phyloP scores from a whole-genome alignment of 805 yeast species.

The Starmerella tilneyi region DNA sequence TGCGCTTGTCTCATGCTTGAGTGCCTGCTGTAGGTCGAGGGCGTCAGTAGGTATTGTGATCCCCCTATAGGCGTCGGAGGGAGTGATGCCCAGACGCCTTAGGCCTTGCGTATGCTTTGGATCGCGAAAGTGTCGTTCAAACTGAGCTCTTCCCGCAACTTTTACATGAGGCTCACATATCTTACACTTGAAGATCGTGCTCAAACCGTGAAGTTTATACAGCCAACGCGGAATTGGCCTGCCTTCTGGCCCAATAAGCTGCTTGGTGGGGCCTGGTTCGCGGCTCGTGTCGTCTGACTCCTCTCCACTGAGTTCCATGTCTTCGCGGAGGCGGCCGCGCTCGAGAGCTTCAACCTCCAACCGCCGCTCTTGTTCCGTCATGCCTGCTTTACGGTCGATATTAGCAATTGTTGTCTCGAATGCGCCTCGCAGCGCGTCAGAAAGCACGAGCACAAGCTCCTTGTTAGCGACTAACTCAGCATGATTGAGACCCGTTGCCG shows the following conservation, averaged over 20 bases:
- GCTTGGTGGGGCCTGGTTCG: conserved; percentile 27
- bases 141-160: conserved; percentile 65
- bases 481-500: conserved; percentile 19
- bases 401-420: conserved; percentile 47
- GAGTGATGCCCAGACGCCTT: conserved; percentile 58
- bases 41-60: conserved; percentile 64
- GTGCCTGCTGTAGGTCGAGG: conserved; percentile 36
- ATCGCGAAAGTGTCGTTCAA: conserved; percentile 61
- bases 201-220: conserved; percentile 78
- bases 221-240: conserved; percentile 90
- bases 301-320: conserved; percentile 18
- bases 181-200: conserved; percentile 64
- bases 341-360: conserved; percentile 42
- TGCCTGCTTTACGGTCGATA: conserved; percentile 51
- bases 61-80: conserved; percentile 49
- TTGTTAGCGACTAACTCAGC: conserved; percentile 13
- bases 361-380: conserved; percentile 60
- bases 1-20: conserved; percentile 52
- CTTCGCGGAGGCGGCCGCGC: conserved; percentile 25
- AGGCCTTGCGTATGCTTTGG: conserved; percentile 64
- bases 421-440: conserved; percentile 19
- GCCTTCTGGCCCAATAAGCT: conserved; percentile 82
- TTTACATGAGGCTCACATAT: conserved; percentile 60
- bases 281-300: conserved; percentile 23
- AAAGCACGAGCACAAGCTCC: conserved; percentile 16